A percentile compares a stretch with the other conserved stretches of the same genome.
Conservation (phyloP, 2,329 filamentous ascomycete genomes). For the Verticillium nubilum region DNA sequence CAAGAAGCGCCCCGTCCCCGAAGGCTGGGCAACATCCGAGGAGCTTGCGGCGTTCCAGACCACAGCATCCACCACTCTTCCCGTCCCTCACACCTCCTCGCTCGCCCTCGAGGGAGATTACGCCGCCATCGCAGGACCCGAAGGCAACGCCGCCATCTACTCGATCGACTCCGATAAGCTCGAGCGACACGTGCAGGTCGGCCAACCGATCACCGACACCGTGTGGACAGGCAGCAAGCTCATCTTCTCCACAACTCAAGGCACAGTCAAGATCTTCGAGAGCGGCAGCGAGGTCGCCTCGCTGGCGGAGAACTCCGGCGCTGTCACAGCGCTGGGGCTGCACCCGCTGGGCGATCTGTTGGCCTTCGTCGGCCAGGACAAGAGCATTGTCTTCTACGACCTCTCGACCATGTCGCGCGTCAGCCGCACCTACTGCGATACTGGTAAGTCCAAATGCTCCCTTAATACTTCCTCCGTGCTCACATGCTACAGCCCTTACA, state of each 20-base stretch:
- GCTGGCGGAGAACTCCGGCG: slow-evolving; percentile 77
- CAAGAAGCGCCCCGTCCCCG: slow-evolving; percentile 81
- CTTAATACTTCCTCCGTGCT: background rate
- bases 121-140: slow-evolving; percentile 68
- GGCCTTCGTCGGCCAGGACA: slow-evolving; percentile 84
- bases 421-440: slow-evolving; percentile 73
- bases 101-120: slow-evolving; percentile 53
- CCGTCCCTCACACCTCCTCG: slow-evolving; percentile 43
- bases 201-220: slow-evolving; percentile 61
- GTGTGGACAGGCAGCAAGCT: slow-evolving; percentile 64
- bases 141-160: slow-evolving; percentile 71
- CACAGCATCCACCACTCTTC: slow-evolving; percentile 37
- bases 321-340: slow-evolving; percentile 69
- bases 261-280: slow-evolving; percentile 75
- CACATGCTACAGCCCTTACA: slow-evolving; percentile 54
- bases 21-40: slow-evolving; percentile 77
- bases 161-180: slow-evolving; percentile 64
- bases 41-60: slow-evolving; percentile 51
- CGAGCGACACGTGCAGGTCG: slow-evolving; percentile 60
- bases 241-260: slow-evolving; percentile 68
- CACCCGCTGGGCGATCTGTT: slow-evolving; percentile 81
- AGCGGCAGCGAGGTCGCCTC: slow-evolving; percentile 62
- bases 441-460: slow-evolving; percentile 51
- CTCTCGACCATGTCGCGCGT: slow-evolving; percentile 61
- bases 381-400: slow-evolving; percentile 90